Conservation (phyloP, 106 monocot genomes). For the Phalaenopsis aphrodite region DNA sequence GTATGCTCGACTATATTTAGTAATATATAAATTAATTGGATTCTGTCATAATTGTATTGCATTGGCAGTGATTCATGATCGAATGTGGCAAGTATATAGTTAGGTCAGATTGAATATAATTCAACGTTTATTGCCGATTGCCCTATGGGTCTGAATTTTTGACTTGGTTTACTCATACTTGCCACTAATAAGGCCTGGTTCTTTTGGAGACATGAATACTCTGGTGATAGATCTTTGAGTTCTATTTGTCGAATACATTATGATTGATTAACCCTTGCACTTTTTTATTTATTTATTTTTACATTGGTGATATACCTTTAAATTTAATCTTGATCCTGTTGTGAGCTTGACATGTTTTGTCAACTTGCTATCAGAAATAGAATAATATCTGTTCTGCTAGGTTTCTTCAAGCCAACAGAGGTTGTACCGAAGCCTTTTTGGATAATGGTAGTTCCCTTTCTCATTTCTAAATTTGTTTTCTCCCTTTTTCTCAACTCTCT, state of each 20-base stretch:
- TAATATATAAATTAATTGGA: not conserved
- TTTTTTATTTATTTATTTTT: not conserved
- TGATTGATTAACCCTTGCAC: not conserved
- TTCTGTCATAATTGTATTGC: not conserved
- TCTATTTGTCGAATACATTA: not conserved
- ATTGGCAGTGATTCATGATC: not conserved
- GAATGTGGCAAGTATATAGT: not conserved
- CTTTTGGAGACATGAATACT: no score
- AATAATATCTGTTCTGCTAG: not conserved
- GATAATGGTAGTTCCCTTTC: not conserved
- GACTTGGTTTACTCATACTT: not conserved
- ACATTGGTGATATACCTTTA: not conserved
- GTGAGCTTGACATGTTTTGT: not conserved
- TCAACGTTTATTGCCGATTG: not conserved
- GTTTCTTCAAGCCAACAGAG: not conserved
- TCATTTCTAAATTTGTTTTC: constrained; percentile 1
- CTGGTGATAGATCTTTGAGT: no score
- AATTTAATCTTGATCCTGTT: not conserved
- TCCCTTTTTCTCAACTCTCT: not conserved
- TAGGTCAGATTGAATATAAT: not conserved
- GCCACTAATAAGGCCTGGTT: not conserved
- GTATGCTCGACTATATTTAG: not conserved
- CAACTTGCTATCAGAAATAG: not conserved
- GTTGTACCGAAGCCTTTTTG: not conserved
- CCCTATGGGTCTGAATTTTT: not conserved